Evolutionary conservation across 345 rosid genomes (phyloP), one percentile per base, ranked within the genome.

Genomic region (Barbarea vulgaris): DNA sequence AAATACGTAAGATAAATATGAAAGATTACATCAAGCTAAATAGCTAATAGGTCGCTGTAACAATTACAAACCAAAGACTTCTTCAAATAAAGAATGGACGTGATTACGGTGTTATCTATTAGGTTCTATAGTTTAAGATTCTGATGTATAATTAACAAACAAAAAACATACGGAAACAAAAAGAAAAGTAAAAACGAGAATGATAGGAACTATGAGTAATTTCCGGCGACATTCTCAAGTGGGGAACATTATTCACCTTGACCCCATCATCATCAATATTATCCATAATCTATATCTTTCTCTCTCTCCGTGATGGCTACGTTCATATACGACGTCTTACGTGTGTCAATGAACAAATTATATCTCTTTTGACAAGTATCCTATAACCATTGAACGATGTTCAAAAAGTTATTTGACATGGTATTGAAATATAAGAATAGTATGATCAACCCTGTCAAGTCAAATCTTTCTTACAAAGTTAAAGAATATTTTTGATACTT

Each of bases 181-280:
- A 30, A 4, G 8, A 24, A 9, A 37, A 9, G 0, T 0, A 25
- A 33, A 66, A 19, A 51, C 15, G 1, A 53, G n/a, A 74, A 25
- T 57, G 58, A 7, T 42, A 54, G 27, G 69, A 41, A 73, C 18
- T 42, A 36, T 18, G 69, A 63, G 80, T 64, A 70, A 64, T 70
- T 77, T 10, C 51, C 65, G 76, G 80, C 70, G 70, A 76, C 80
- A 76, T 62, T 69, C 27, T 53, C 17, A 4, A 76, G 80, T 76
- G 80, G 70, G 59, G 65, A 36, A 42, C 51, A 76, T 17, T 69
- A 66, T 76, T 69, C 50, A 62, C 14, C 48, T 54, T 47, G 76
- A 3, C 67, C 79, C 70, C 71, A 77, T 69, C 63, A 76, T 76
- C 15, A 68, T 51, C 24, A 18, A 27, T 27, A 31, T 58, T 50